Conservation (phyloP, 1,284 basidiomycete genomes). For the Leccinum subrobustum region DNA sequence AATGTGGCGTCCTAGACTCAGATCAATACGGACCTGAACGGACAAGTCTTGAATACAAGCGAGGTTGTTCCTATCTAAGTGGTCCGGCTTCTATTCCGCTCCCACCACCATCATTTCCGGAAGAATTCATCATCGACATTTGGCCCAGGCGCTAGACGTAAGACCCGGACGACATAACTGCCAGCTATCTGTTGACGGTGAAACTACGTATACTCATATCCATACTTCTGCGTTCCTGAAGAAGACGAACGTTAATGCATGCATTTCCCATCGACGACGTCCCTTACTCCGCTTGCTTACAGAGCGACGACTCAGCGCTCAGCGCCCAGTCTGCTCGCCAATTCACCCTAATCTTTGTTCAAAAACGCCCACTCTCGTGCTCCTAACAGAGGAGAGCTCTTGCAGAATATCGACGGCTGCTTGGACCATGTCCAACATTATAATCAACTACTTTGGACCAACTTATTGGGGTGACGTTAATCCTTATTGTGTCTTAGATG, state of each 20-base stretch:
- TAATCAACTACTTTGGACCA: neutral
- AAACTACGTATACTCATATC: neutral
- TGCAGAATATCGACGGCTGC: neutral
- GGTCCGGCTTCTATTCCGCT: neutral
- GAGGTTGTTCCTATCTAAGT: neutral
- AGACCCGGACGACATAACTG: neutral
- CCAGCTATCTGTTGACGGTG: too few species aligned
- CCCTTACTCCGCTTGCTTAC: neutral
- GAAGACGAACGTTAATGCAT: neutral
- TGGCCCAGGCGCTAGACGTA: neutral
- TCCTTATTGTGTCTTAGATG: neutral
- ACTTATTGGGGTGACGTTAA: constrained; percentile 10
- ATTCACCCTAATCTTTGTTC: neutral
- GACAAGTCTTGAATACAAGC: neutral
- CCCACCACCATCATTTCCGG: neutral
- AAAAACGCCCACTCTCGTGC: neutral
- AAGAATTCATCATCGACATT: neutral
- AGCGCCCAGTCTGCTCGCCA: neutral
- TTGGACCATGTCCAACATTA: neutral
- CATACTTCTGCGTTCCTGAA: neutral
- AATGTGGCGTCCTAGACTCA: neutral
- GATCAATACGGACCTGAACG: neutral
- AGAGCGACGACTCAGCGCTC: neutral
- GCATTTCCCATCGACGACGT: neutral
- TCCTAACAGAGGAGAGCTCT: neutral